Evolutionary conservation across 2,329 filamentous ascomycete species (phyloP), one percentile per base, ranked within the genome.

Genomic region (Colletotrichum sp.): DNA sequence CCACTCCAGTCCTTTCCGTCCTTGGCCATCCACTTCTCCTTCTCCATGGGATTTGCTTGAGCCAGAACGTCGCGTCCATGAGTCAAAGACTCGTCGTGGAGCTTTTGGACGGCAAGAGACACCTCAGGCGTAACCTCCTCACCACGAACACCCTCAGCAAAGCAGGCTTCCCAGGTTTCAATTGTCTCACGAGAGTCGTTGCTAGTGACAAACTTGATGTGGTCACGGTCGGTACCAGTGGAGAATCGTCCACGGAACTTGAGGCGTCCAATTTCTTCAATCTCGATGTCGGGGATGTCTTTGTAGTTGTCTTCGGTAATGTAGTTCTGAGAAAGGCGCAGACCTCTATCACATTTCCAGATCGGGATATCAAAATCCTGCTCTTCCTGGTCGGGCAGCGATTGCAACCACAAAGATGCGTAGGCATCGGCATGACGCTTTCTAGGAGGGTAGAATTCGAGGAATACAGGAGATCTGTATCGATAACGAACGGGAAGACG

Each of bases 141-240:
- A 16, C 88, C 84, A 3, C 97, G 91, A 0, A 98, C 94, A 15
- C 96, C 96, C 82, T 98, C 96, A 0, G 95, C 92, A 54, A 93
- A 91, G 81, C 96, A 98, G 1, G 95, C 94, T 82, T 98, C 95
- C 95, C 96, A 98, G 0, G 93, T 94, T 84, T 98, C 96, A 76
- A 95, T 98, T 0, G 96, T 98, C 86, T 98, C 97, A 36, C 96
- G 93, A 2, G 93, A 93, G 81, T 98, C 92, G 79, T 98, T 98
- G 82, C 97, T 94, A 62, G 92, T 90, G 27, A 98, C 92, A 78
- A 98, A 98, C 2, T 88, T 88, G 76, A 94, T 90, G 81, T 98
- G 97, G 21, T 95, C 93, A 68, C 94, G 91, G 81, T 98, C 96
- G 63, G 95, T 98, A 16, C 96, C 96, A 1, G 96, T 92, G 76